A percentile compares a stretch with the other conserved stretches of the same genome.
phyloP scores from a whole-genome alignment of 192 early-diverging fungal species.

The Podila minutissima region DNA sequence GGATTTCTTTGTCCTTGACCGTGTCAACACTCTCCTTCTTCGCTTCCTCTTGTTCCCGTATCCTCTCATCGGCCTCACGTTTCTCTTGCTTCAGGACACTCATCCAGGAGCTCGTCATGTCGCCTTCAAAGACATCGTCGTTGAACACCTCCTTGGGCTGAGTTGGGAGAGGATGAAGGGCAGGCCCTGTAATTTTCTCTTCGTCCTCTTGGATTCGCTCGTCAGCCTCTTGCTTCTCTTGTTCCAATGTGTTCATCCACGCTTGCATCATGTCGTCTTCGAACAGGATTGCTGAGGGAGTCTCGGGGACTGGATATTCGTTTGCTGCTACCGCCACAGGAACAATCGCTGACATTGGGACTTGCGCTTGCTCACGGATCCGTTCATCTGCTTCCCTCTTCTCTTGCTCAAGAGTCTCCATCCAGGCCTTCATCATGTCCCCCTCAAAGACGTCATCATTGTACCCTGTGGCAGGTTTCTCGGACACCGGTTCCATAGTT shows the following conservation, averaged over 20 bases:
- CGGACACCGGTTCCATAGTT: neutral
- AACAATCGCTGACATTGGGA: too few species aligned
- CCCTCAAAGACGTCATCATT: slow-evolving; percentile 52
- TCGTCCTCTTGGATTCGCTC: slow-evolving; percentile 6
- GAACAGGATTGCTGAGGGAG: too few species aligned
- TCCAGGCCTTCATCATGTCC: slow-evolving; percentile 46
- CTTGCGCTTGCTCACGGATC: too few species aligned
- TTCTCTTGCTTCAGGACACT: neutral
- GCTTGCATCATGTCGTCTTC: slow-evolving; percentile 36
- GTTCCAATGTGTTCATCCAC: slow-evolving; percentile 44
- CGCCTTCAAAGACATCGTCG: slow-evolving; percentile 4
- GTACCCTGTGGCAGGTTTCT: neutral
- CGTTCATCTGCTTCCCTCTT: neutral
- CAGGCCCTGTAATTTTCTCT: neutral
- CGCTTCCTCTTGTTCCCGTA: neutral
- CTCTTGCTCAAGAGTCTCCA: slow-evolving; percentile 43
- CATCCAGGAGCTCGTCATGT: neutral
- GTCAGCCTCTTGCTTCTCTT: slow-evolving; percentile 37
- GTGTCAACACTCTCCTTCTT: neutral
- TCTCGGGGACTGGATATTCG: too few species aligned
- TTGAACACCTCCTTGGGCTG: neutral
- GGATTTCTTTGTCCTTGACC: slow-evolving; percentile 1
- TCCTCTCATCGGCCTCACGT: neutral
- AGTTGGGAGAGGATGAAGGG: too few species aligned
- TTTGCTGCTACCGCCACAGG: too few species aligned